Evolutionary conservation across 768 basidiomycete genomes (phyloP).

Genomic region (Termitomyces heimii): DNA sequence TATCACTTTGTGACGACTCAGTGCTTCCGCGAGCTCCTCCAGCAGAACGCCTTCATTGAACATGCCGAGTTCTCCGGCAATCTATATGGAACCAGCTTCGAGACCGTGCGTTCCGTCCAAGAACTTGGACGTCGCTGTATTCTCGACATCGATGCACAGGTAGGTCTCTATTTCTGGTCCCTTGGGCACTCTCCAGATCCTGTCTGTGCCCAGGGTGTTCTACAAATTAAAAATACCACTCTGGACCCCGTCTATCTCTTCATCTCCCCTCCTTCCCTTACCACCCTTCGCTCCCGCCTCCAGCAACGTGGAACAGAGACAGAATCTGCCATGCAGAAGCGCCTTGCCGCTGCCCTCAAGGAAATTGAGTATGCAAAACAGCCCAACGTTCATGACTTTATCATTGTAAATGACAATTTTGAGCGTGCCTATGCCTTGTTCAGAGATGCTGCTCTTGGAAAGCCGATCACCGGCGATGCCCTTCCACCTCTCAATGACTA

Average conservation of each 20-base stretch:
- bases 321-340: slow-evolving; percentile 61
- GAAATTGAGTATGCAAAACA: slow-evolving; percentile 85
- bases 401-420: slow-evolving; percentile 89
- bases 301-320: slow-evolving; percentile 81
- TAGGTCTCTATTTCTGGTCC: slow-evolving; percentile 24
- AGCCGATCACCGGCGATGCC: slow-evolving; percentile 49
- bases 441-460: slow-evolving; percentile 70
- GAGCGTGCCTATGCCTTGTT: slow-evolving; percentile 79
- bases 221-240: slow-evolving; percentile 79
- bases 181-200: slow-evolving; percentile 10
- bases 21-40: slow-evolving; percentile 66
- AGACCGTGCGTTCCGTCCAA: slow-evolving; percentile 66
- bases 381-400: slow-evolving; percentile 66
- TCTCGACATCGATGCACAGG: slow-evolving; percentile 95
- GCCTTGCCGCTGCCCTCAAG: slow-evolving; percentile 69
- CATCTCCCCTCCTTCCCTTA: slow-evolving; percentile 81
- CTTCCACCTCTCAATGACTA: slow-evolving; percentile 60
- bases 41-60: slow-evolving; percentile 81
- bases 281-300: slow-evolving; percentile 65
- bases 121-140: slow-evolving; percentile 76
- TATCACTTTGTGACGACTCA: slow-evolving; percentile 81
- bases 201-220: slow-evolving; percentile 64
- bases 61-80: slow-evolving; percentile 92
- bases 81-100: slow-evolving; percentile 86
- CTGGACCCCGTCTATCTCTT: slow-evolving; percentile 88